phyloP scores from a whole-genome alignment of 768 basidiomycete species.

The Boletus speciosus region DNA sequence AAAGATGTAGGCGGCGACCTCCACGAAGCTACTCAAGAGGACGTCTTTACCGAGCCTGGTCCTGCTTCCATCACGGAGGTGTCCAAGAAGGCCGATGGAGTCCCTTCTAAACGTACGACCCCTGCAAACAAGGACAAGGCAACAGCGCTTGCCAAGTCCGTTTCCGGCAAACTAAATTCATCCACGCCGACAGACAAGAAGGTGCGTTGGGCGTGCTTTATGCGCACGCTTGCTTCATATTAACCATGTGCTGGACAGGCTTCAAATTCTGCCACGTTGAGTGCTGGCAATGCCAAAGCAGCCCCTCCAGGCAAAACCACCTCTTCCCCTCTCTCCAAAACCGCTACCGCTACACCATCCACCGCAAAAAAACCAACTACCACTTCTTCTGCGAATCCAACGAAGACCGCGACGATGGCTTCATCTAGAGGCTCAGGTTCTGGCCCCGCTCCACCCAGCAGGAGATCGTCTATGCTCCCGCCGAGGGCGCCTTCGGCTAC shows the following conservation, averaged over 20 bases:
- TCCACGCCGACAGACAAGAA: conserved; percentile 64
- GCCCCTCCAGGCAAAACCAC: conserved; percentile 42
- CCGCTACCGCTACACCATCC: conserved; percentile 27
- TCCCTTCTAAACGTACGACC: conserved; percentile 26
- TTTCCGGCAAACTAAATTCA: conserved; percentile 45
- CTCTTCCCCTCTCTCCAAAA: conserved; percentile 32
- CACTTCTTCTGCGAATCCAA: conserved; percentile 27
- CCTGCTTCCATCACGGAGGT: conserved; percentile 16
- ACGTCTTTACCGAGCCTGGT: conserved; percentile 16
- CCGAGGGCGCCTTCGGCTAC: conserved; percentile 40
- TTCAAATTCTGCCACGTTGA: conserved; percentile 63
- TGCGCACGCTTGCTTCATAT: conserved; percentile 21
- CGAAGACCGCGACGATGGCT: conserved; percentile 34
- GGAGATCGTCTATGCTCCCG: conserved; percentile 31
- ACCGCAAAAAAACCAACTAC: conserved; percentile 28
- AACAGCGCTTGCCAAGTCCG: conserved; percentile 40
- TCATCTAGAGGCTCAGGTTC: conserved; percentile 30
- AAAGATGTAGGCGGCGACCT: conserved; percentile 12
- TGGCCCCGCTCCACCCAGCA: conserved; percentile 31
- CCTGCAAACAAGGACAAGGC: conserved; percentile 31
- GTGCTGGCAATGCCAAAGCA: conserved; percentile 50
- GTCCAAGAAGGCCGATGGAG: conserved; percentile 23
- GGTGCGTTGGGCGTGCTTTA: conserved; percentile 39
- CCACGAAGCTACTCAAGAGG: conserved; percentile 25
- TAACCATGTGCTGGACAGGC: conserved; percentile 43